Conservation (phyloP, 345 rosid species). For the Hibiscus mutabilis region DNA sequence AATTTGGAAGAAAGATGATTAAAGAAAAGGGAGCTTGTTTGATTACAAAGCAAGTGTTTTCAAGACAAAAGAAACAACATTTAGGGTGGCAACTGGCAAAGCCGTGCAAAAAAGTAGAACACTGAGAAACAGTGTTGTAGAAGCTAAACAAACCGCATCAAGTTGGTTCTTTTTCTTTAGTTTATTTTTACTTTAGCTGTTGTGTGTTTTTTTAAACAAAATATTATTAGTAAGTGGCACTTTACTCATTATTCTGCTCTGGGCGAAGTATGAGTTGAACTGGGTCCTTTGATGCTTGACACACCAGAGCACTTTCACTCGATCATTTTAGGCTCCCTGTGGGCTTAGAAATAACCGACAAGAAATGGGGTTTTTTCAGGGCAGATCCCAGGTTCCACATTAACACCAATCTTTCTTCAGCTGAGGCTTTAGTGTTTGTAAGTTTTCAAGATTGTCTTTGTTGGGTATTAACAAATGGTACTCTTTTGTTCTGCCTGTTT, state of each 20-base stretch:
- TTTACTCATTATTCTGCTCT: constrained; percentile 20
- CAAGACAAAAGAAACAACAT: constrained; percentile 1
- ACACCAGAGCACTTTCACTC: constrained; percentile 37
- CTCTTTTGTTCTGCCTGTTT: not conserved
- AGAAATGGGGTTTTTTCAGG: constrained; percentile 25
- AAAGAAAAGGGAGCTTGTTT: constrained; percentile 3
- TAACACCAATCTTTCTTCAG: constrained; percentile 8
- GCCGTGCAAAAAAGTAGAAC: constrained; percentile 21
- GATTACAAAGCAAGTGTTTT: not conserved
- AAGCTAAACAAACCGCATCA: constrained; percentile 22
- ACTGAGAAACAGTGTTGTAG: constrained; percentile 25
- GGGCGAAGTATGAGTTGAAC: constrained; percentile 25
- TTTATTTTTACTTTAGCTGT: constrained; percentile 6
- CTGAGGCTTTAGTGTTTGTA: constrained; percentile 23
- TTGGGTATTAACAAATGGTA: not conserved
- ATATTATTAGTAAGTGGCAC: constrained; percentile 8
- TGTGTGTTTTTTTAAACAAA: not conserved
- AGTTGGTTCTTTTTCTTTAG: constrained; percentile 25
- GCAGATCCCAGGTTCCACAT: not conserved
- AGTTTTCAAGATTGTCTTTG: not conserved
- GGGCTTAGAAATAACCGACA: constrained; percentile 24
- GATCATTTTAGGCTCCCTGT: constrained; percentile 37
- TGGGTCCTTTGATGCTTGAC: constrained; percentile 57
- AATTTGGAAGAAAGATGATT: not conserved
- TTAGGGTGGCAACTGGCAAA: not conserved